phyloP scores from a whole-genome alignment of 768 basidiomycete genomes.

The Phaeolepiota aurea region DNA sequence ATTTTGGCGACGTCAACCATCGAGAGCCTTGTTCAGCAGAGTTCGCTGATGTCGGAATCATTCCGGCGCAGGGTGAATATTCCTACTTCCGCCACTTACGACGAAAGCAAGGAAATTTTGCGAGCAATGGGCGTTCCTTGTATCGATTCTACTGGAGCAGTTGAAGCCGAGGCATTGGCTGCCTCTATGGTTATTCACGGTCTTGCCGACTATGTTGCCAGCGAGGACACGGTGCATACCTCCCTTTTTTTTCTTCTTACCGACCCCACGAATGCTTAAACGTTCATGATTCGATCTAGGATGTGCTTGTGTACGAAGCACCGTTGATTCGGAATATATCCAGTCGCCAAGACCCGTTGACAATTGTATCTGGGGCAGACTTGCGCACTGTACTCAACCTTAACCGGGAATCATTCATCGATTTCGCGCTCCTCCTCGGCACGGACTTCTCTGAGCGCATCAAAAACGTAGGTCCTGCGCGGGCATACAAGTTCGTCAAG shows the following conservation, averaged over 20 bases:
- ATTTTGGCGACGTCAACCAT: conserved; percentile 7
- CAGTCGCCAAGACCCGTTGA: conserved; percentile 46
- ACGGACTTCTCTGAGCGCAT: conserved; percentile 89
- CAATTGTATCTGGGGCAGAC: conserved; percentile 53
- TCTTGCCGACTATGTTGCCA: conserved; percentile 79
- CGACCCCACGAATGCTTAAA: conserved; percentile 3
- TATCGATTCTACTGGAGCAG: conserved; percentile 56
- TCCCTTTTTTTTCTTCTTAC: conserved; percentile 4
- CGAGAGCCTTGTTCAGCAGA: conserved; percentile 36
- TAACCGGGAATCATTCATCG: conserved; percentile 52
- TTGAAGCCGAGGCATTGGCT: conserved; percentile 84
- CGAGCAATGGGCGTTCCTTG: conserved; percentile 78
- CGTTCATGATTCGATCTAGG: conserved; percentile 29
- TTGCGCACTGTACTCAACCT: conserved; percentile 54
- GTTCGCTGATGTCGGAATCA: conserved; percentile 50
- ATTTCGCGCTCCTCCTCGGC: conserved; percentile 82
- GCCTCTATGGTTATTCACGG: conserved; percentile 69
- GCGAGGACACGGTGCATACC: conserved; percentile 72
- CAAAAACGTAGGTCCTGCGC: conserved; percentile 69
- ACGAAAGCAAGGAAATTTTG: conserved; percentile 62
- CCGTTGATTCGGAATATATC: conserved; percentile 78
- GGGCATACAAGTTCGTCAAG: conserved; percentile 70
- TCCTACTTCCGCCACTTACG: conserved; percentile 60
- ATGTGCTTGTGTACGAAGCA: conserved; percentile 76
- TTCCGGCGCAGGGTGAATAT: conserved; percentile 54